phyloP scores from a whole-genome alignment of 1,284 basidiomycete species.

The Cryptococcus depauperatus region DNA sequence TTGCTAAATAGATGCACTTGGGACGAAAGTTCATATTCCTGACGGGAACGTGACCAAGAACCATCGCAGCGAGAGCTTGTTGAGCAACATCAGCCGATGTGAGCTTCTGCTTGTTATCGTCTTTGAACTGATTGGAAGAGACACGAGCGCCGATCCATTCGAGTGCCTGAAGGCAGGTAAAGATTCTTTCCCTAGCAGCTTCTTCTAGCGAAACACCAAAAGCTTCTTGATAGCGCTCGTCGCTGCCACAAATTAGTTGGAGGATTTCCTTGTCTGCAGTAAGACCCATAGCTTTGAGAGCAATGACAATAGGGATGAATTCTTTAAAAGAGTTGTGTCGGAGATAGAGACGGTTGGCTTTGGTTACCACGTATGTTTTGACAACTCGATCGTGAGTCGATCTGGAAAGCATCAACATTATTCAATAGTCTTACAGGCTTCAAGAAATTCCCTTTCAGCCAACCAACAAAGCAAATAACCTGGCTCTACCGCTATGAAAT shows the following conservation, averaged over 20 bases:
- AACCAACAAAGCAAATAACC: neutral
- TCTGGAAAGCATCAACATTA: slow-evolving; percentile 44
- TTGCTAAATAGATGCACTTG: slow-evolving; percentile 95
- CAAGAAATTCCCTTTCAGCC: neutral
- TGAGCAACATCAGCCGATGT: slow-evolving; percentile 90
- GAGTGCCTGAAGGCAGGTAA: slow-evolving; percentile 86
- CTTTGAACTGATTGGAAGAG: slow-evolving; percentile 63
- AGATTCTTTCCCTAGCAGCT: slow-evolving; percentile 65
- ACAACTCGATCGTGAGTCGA: slow-evolving; percentile 98
- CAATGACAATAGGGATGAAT: slow-evolving; percentile 92
- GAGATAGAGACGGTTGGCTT: slow-evolving; percentile 87
- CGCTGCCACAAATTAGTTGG: slow-evolving; percentile 84
- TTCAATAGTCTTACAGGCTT: too few relatives aligned
- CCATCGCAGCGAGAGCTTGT: slow-evolving; percentile 92
- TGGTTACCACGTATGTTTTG: slow-evolving; percentile 95
- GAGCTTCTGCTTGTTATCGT: slow-evolving; percentile 54
- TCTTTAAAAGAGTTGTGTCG: slow-evolving; percentile 99
- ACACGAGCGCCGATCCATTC: slow-evolving; percentile 92
- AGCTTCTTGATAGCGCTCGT: slow-evolving; percentile 77
- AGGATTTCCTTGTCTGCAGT: slow-evolving; percentile 98
- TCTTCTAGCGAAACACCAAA: slow-evolving; percentile 94
- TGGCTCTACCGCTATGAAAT: neutral
- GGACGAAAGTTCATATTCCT: slow-evolving; percentile 82
- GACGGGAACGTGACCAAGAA: slow-evolving; percentile 93
- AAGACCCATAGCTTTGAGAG: slow-evolving; percentile 91